Base-by-base conservation (phyloP, 106 monocot genomes). In the Dactylorhiza incarnata region DNA sequence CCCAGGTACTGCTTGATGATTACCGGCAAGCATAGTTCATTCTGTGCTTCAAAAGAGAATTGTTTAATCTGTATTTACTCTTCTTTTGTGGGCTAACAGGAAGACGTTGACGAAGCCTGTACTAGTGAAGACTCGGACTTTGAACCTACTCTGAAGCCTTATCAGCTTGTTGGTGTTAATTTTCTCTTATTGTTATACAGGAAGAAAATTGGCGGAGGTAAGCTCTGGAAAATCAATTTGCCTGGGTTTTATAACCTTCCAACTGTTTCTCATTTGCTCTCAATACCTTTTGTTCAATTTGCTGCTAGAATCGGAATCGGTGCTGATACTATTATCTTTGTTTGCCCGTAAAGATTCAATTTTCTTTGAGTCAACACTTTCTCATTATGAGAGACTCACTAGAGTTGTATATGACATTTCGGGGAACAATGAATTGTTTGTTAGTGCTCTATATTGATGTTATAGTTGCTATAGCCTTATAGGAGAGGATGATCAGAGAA, bases 161-260 rank as follows among this genome's bases (percentile, higher is more conserved):
- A 99, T 73, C 97, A 99, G 87, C 84, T 99, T 50, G 97, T 99
- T 46, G 97, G 97, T 10, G 97, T 99, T 51, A 99, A 99, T 75
- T 99, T 99, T 81, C 87, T 99, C 77, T 79, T 99, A 52, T 80
- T 99, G 17, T 75, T 99, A 72, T 84, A 93, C 70, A 84, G 87
- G 70, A 97, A 94, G 78, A 82, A 84, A 22, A 94, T 97, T 47
- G 97, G 97, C 37, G 94, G 97, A 87, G 97, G 97, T 97, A 63
- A 82, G 65, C 44, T 26, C 0, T 5, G 8, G 58, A 45, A 16
- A 75, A 59, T 45, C 43, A 44, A 26, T 53, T 14, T 47, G 4
- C n/a, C 44, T 61, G 6, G 22, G 10, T 16, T 75, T 75, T 62
- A 24, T 62, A 22, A 22, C 22, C 61, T 62, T 2, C 4, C 61